phyloP scores from a whole-genome alignment of 768 basidiomycete species.

The Leccinum disarticulatum region DNA sequence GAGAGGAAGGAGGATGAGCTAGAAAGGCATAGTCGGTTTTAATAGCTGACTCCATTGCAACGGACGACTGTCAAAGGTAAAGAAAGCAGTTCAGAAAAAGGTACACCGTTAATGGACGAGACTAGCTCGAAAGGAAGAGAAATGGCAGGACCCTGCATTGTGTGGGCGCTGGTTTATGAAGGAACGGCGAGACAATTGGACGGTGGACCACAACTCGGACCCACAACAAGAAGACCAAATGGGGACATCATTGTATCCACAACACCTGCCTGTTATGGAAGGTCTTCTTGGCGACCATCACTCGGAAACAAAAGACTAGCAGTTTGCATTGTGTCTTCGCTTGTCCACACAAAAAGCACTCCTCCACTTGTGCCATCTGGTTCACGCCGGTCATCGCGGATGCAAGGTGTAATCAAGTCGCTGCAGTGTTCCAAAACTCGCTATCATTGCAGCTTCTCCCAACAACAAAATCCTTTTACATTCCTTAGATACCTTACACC shows the following conservation, averaged over 20 bases:
- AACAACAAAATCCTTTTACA: background rate
- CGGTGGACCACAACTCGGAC: background rate
- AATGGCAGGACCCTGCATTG: background rate
- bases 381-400: background rate
- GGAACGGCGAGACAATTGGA: constrained; percentile 22
- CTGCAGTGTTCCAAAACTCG: too few relatives aligned
- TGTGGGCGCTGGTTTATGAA: constrained; percentile 15
- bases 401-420: background rate
- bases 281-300: background rate
- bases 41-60: constrained; percentile 17
- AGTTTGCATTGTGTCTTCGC: background rate
- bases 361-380: too few relatives aligned
- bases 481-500: background rate
- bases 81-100: constrained; percentile 4
- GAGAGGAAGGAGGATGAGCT: constrained; percentile 39
- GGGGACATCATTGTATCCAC: constrained; percentile 20
- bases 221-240: constrained; percentile 22
- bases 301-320: background rate
- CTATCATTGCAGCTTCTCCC: background rate
- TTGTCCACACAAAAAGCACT: background rate
- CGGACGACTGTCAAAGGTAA: constrained; percentile 5
- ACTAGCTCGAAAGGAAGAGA: background rate
- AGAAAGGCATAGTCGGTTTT: constrained; percentile 42
- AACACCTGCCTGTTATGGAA: constrained; percentile 26
- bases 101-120: background rate